Base-by-base conservation (phyloP, 2,329 filamentous ascomycete genomes). In the Scedosporium apiospermum region DNA sequence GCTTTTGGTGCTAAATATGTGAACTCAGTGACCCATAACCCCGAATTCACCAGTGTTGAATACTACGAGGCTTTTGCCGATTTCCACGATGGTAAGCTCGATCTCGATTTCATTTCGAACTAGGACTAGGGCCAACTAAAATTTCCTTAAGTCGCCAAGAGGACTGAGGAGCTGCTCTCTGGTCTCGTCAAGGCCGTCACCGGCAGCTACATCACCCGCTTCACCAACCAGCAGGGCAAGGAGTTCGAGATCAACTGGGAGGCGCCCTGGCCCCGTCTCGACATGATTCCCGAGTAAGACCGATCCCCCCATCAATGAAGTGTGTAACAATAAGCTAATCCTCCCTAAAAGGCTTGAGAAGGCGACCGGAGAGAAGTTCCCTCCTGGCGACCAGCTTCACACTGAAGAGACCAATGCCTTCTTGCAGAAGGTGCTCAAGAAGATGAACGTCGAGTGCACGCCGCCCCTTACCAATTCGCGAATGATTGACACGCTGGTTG, bases 61-160 rank as follows among this genome's bases (percentile, higher is more conserved):
- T 98, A 98, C 78, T 99, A 99, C 78, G 88, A 90, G 84, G 93
- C 95, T 3, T 98, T 92, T 68, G 89, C 89, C 63, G 92, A 96
- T 75, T 86, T 96, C 68, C 90, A 96, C 75, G 95, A 98, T 72
- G 80, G 97, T 64, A 75, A 76, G 70, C 34, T 4, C 34, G 34
- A 4, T 12, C 34, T 4, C 34, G 6, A 12, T 12, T 38, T 12
- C 9, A 38, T 38, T 38, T 38, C 12, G 34, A 38, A 14, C 34
- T 38, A 14, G 30, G 7, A 6, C 44, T 10, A 21, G 10, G 14
- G 1, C 42, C 30, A 7, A 53, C 10, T 21, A 53, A 88, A 53
- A 88, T 4, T 49, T 10, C 44, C 34, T 26, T 26, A 14, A 62
- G 61, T 96, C 64, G 91, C 96, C 88, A 80, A 89, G 64, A 83